Conservation (phyloP, 2,329 filamentous ascomycete genomes). For the Aciculosporium take region DNA sequence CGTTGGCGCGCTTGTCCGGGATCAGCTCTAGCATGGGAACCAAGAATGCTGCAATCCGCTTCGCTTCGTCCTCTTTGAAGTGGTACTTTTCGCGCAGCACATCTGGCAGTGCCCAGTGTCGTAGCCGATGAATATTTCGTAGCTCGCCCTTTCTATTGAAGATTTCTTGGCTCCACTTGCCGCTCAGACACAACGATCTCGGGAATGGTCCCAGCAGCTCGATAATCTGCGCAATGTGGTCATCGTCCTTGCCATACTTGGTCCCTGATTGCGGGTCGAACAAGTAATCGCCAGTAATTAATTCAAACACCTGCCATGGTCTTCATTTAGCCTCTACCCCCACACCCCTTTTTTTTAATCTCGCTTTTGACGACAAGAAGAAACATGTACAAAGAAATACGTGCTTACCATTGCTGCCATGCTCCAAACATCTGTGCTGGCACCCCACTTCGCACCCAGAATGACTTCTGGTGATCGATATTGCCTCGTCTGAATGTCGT, state of each 20-base stretch:
- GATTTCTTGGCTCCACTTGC: conserved; percentile 97
- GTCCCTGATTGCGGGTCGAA: conserved; percentile 97
- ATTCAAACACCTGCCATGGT: conserved; percentile 64
- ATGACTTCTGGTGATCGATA: conserved; percentile 97
- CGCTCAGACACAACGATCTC: conserved; percentile 77
- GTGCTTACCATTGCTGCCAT: conserved; percentile 93
- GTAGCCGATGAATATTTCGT: conserved; percentile 88
- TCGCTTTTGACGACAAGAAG: too few relatives aligned
- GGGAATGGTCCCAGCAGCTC: conserved; percentile 89
- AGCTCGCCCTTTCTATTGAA: conserved; percentile 97
- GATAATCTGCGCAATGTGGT: conserved; percentile 98
- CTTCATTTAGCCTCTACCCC: not conserved
- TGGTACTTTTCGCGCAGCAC: conserved; percentile 95
- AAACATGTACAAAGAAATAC: not conserved
- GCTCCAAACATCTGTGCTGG: conserved; percentile 98
- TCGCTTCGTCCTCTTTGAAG: conserved; percentile 69
- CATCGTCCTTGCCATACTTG: conserved; percentile 98
- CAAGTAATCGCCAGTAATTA: conserved; percentile 95
- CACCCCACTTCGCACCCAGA: conserved; percentile 91
- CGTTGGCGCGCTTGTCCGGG: conserved; percentile 82
- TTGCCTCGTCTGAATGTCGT: conserved; percentile 96
- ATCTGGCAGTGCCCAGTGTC: conserved; percentile 89
- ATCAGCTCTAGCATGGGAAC: conserved; percentile 81
- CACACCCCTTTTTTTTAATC: not conserved
- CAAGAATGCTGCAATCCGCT: conserved; percentile 67